Percentiles rank a stretch among this genome's conserved stretches.
Conservation (phyloP, 352 stramenopile genomes). For the Phytophthora ohioensis region DNA sequence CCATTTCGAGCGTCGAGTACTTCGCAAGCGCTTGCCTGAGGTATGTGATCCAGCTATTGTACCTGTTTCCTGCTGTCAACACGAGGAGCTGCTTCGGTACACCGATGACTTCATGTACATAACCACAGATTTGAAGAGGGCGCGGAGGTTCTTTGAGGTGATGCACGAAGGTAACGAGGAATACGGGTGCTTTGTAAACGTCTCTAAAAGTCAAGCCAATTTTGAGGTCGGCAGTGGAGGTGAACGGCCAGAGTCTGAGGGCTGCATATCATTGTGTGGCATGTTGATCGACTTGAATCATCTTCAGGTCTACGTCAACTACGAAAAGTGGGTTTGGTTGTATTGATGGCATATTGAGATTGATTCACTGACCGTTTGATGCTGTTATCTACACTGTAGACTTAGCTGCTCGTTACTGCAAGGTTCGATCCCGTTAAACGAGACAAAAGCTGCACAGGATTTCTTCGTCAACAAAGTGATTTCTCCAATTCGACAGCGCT, state of each 20-base stretch:
- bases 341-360: background rate
- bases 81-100: slow-evolving; percentile 78
- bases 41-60: slow-evolving; percentile 19
- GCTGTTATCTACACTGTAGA: slow-evolving; percentile 16
- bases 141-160: slow-evolving; percentile 56
- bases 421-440: slow-evolving; percentile 66
- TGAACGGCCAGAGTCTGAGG: slow-evolving; percentile 24
- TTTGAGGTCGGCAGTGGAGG: slow-evolving; percentile 34
- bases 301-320: slow-evolving; percentile 80
- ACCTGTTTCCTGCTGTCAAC: slow-evolving; percentile 42
- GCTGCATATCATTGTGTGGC: slow-evolving; percentile 69
- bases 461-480: slow-evolving; percentile 78
- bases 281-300: slow-evolving; percentile 63
- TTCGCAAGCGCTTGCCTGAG: slow-evolving; percentile 53
- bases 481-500: slow-evolving; percentile 69
- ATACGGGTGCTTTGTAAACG: slow-evolving; percentile 75
- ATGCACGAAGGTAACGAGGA: slow-evolving; percentile 73
- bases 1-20: slow-evolving; percentile 72
- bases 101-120: slow-evolving; percentile 85
- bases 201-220: slow-evolving; percentile 73
- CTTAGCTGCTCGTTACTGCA: slow-evolving; percentile 45
- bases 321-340: slow-evolving; percentile 65
- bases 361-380: slow-evolving; percentile 17
- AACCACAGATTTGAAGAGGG: slow-evolving; percentile 59
- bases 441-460: slow-evolving; percentile 53